Base-by-base conservation (phyloP, 495 filamentous ascomycete species). In the Aspergillus leporis region DNA sequence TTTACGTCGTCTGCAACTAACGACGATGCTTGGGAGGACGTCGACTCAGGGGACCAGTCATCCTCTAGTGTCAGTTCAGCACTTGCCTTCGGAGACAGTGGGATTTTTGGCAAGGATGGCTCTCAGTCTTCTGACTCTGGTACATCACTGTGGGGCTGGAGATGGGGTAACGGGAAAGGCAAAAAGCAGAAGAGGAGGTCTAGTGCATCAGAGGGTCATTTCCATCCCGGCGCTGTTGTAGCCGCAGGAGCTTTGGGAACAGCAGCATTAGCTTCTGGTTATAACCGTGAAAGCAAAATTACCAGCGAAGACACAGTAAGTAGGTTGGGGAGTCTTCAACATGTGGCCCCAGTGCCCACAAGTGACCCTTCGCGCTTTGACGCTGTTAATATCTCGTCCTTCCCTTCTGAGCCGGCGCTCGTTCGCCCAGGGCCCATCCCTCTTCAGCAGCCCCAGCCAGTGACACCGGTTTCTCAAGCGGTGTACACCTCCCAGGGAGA, bases 11-110 rank as follows among this genome's bases (percentile, higher is more conserved):
- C 74, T 25, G 70, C 63, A 28, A 66, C 58, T 3, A 74, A 78
- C 14, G 81, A 84, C 30, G 84, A 83, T n/a, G 80, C 73, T n/a
- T 88, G 85, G 86, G 80, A 87, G 50, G 83, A 85, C 65, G 78
- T 82, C 9, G 74, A 76, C 23, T 83, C 83, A 0, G 80, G 80
- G 30, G 79, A 78, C 31, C 67, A 71, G 23, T 68, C 66, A 30
- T 80, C 83, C 13, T 76, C 77, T 5, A 80, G 78, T 66, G 71
- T 70, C n/a, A 74, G 73, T 55, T 86, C 84, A 23, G 81, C 67
- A 8, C 76, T 89, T 46, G 84, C 84, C 3, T 89, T 80, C 66
- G 75, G 86, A 66, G 66, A 69, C 56, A 74, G 76, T 66, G 65
- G 64, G 46, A 58, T 65, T 51, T 69, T 67, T 57, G 61, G 72